These are phyloP conservation scores for Podospora fimiseda DNA, from an alignment of 495 filamentous ascomycete genomes.

Conservation along the genomic window DNA sequence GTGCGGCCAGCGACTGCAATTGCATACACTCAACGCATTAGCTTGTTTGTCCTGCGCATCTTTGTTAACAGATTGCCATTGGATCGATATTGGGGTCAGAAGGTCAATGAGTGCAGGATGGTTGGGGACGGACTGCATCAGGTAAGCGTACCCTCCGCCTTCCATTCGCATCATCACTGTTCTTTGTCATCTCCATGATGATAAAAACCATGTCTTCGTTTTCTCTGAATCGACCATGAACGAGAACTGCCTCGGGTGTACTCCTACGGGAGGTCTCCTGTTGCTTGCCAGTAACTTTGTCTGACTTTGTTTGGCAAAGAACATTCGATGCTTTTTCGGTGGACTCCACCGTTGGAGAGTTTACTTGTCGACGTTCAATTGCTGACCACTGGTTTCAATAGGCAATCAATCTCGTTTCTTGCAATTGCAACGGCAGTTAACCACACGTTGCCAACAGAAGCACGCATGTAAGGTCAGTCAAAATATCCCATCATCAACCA, in stretches of 20 bases:
- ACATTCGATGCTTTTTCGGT: background rate
- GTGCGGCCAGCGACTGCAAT: background rate
- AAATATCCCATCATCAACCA: constrained; percentile 10
- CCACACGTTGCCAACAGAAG: background rate
- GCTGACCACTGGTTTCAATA: constrained; percentile 11
- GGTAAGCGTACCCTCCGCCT: background rate
- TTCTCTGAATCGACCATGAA: constrained; percentile 93
- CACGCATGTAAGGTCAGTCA: constrained; percentile 18
- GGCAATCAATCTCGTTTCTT: no score
- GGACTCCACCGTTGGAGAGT: constrained; percentile 4
- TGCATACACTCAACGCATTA: no score
- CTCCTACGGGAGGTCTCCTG: constrained; percentile 62
- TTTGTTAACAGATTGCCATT: background rate
- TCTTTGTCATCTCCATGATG: constrained; percentile 62
- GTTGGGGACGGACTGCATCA: background rate
- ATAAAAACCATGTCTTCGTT: constrained; percentile 86
- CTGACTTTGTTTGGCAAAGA: constrained; percentile 43
- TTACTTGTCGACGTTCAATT: no score
- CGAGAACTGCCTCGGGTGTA: constrained; percentile 65
- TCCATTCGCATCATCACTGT: background rate
- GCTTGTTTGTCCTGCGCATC: background rate
- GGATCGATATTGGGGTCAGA: background rate
- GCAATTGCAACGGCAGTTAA: no score
- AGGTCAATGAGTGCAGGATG: background rate
- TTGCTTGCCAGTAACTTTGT: constrained; percentile 99